Conservation (phyloP, 148 eudicot species). For the Rhododendron griersonianum region DNA sequence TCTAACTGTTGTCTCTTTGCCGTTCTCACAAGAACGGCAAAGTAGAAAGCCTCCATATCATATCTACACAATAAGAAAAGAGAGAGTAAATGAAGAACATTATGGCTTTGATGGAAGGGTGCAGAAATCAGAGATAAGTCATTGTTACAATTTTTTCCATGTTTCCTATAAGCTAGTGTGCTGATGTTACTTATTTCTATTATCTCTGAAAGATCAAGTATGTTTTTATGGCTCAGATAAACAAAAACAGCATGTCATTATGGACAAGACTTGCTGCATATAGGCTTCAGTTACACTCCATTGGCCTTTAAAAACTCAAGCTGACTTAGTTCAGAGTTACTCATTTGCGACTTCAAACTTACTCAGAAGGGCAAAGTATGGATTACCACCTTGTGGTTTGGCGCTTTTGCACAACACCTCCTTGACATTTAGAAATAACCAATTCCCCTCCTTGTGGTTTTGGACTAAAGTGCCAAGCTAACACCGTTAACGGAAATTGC, state of each 20-base stretch:
- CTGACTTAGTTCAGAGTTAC: background rate
- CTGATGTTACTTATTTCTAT: background rate
- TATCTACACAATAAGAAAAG: conserved; percentile 9
- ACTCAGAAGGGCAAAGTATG: no score
- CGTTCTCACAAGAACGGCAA: conserved; percentile 35
- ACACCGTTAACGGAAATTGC: no score
- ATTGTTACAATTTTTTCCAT: background rate
- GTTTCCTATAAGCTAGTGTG: background rate
- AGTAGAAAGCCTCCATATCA: conserved; percentile 31
- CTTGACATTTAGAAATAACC: no score
- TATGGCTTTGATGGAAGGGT: background rate
- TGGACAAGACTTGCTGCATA: background rate
- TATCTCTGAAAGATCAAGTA: background rate
- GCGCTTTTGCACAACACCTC: no score
- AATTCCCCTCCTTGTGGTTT: no score
- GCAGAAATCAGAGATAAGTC: background rate
- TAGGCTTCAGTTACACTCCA: background rate
- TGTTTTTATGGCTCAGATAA: background rate
- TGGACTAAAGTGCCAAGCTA: no score
- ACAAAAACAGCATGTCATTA: background rate
- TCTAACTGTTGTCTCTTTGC: conserved; percentile 27
- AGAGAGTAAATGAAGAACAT: background rate
- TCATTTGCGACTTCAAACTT: conserved; percentile 20
- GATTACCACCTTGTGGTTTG: no score
- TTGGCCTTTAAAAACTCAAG: background rate